These are phyloP conservation scores for Alliaria petiolata DNA, from an alignment of 345 rosid genomes.

Conservation along the genomic window DNA sequence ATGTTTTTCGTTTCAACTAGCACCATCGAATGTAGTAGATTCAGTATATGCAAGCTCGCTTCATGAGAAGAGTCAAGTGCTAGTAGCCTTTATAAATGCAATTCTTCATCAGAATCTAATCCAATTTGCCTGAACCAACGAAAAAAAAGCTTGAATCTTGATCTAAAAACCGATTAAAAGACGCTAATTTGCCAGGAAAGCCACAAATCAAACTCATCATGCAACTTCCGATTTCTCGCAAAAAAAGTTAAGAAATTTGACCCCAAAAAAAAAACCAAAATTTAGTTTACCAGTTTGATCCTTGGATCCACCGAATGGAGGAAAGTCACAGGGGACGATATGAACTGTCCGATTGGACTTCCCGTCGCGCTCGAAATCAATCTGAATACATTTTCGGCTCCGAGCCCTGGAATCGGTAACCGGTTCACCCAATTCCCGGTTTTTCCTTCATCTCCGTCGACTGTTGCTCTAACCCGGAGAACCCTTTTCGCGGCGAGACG, in stretches of 20 bases:
- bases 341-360: slow-evolving; percentile 84
- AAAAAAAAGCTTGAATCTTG: background rate
- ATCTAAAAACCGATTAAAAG: background rate
- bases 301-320: slow-evolving; percentile 85
- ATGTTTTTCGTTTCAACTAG: no score
- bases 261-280: background rate
- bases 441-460: slow-evolving; percentile 31
- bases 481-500: slow-evolving; percentile 21
- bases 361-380: slow-evolving; percentile 73
- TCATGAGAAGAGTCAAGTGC: no score
- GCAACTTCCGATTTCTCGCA: background rate
- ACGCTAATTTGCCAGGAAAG: background rate
- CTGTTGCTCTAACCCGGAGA: slow-evolving; percentile 38
- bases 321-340: slow-evolving; percentile 76
- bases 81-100: background rate
- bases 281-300: slow-evolving; percentile 60
- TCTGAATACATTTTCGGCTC: slow-evolving; percentile 72
- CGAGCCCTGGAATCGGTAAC: slow-evolving; percentile 53
- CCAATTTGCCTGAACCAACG: background rate
- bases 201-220: background rate
- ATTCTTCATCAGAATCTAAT: slow-evolving; percentile 1
- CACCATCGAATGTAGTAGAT: no score
- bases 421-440: slow-evolving; percentile 52
- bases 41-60: no score
- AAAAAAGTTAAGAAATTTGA: background rate